Percentiles rank a stretch among this genome's conserved stretches.
Conservation (phyloP, 1,139 yeast genomes). For the Diutina siamensis region DNA sequence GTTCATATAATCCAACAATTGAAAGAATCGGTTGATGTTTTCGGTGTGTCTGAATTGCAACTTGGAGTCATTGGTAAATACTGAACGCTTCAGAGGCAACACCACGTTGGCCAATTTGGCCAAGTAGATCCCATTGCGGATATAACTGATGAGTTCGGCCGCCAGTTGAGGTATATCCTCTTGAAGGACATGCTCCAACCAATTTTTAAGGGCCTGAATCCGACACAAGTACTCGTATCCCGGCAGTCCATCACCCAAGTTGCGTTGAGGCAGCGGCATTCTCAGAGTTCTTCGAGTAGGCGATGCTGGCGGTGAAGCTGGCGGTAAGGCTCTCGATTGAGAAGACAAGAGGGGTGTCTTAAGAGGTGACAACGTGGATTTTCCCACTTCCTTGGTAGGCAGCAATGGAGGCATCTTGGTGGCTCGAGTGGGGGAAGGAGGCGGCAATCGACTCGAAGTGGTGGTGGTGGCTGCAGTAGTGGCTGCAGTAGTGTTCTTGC, state of each 20-base stretch:
- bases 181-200: slow-evolving; percentile 35
- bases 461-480: slow-evolving; percentile 15
- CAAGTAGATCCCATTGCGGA: slow-evolving; percentile 75
- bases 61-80: slow-evolving; percentile 33
- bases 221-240: slow-evolving; percentile 82
- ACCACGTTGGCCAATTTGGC: slow-evolving; percentile 71
- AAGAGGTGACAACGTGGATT: background rate
- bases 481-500: background rate
- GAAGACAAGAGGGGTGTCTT: background rate
- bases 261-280: background rate
- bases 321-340: background rate
- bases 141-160: slow-evolving; percentile 36
- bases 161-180: slow-evolving; percentile 47
- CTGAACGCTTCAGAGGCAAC: slow-evolving; percentile 49
- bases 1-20: slow-evolving; percentile 54
- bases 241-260: slow-evolving; percentile 1
- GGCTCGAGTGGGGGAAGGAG: background rate
- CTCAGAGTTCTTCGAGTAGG: background rate
- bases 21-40: slow-evolving; percentile 77
- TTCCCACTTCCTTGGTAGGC: background rate
- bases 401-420: background rate
- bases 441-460: slow-evolving; percentile 14
- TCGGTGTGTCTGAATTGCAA: slow-evolving; percentile 87
- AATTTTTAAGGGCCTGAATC: slow-evolving; percentile 68
- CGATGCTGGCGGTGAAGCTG: background rate